Percentiles rank a stretch among this genome's conserved stretches.
phyloP scores from a whole-genome alignment of 371 early-diverging fungal genomes.

The Batkoa obscura region DNA sequence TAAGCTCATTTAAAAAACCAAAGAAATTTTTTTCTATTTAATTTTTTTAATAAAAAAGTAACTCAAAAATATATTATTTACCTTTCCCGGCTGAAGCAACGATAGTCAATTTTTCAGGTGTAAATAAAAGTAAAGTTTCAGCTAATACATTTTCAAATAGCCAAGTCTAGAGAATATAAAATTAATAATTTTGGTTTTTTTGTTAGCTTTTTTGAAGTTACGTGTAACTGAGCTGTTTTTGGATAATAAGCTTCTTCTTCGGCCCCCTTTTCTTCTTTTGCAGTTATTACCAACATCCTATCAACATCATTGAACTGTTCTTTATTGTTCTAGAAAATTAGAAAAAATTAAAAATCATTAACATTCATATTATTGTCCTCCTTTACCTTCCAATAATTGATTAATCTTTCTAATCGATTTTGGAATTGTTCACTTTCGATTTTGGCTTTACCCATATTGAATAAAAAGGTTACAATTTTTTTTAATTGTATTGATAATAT shows the following conservation, averaged over 20 bases:
- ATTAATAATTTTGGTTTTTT: neutral
- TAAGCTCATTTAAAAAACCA: constrained; percentile 16
- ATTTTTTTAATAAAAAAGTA: neutral
- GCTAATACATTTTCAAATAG: constrained; percentile 86
- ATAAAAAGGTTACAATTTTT: too few relatives aligned
- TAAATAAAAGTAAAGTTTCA: constrained; percentile 64
- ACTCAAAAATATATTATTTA: neutral
- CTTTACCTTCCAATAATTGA: neutral
- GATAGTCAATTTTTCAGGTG: constrained; percentile 51
- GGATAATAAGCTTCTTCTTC: neutral
- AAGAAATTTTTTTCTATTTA: constrained; percentile 4
- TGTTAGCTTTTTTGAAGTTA: neutral
- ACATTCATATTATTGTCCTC: neutral
- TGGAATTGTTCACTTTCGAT: neutral
- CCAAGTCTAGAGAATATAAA: constrained; percentile 47
- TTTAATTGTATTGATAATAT: too few relatives aligned
- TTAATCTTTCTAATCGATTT: neutral
- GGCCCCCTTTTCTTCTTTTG: neutral
- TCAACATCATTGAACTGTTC: neutral
- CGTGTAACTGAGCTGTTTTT: neutral
- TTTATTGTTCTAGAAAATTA: neutral
- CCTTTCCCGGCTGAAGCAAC: constrained; percentile 40
- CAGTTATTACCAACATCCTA: neutral
- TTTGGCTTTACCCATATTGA: neutral
- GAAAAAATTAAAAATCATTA: neutral